A percentile compares a stretch with the other conserved stretches of the same genome.
phyloP scores from a whole-genome alignment of 2,329 filamentous ascomycete genomes.

The Paecilomyces niveus region DNA sequence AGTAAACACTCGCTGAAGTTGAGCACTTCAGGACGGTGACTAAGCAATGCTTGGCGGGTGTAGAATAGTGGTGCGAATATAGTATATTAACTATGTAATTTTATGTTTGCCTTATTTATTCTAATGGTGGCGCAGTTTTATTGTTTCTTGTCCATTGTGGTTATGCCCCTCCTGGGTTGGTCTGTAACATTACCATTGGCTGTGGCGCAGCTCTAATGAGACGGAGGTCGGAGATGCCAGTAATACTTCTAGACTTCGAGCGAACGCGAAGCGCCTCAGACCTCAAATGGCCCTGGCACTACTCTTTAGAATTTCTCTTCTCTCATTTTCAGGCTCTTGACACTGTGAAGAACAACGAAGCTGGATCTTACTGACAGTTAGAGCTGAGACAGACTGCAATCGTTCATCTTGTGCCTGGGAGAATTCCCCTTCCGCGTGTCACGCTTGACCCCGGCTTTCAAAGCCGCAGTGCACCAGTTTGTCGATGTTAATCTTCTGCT shows the following conservation, averaged over 20 bases:
- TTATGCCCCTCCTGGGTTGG: background rate
- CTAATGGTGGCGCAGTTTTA: too few species aligned
- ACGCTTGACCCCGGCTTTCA: background rate
- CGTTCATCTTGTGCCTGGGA: background rate
- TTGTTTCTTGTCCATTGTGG: too few species aligned
- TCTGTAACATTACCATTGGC: background rate
- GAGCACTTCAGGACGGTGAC: too few species aligned
- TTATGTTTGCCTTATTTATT: too few species aligned
- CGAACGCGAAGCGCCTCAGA: background rate
- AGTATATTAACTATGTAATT: too few species aligned
- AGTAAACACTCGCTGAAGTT: too few species aligned
- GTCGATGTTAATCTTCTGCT: slow-evolving; percentile 3
- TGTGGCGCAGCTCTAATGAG: background rate
- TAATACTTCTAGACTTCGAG: background rate
- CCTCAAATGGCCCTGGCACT: background rate
- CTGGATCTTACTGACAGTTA: background rate
- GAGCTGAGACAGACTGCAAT: background rate
- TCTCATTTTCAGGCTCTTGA: background rate
- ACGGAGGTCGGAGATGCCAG: background rate
- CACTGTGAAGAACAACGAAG: background rate
- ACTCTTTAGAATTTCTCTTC: background rate
- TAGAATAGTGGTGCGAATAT: too few species aligned
- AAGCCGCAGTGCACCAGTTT: background rate
- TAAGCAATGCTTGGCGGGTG: too few species aligned
- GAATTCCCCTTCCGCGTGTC: background rate